phyloP scores from a whole-genome alignment of 2,329 filamentous ascomycete species.

The Monilinia fructigena region DNA sequence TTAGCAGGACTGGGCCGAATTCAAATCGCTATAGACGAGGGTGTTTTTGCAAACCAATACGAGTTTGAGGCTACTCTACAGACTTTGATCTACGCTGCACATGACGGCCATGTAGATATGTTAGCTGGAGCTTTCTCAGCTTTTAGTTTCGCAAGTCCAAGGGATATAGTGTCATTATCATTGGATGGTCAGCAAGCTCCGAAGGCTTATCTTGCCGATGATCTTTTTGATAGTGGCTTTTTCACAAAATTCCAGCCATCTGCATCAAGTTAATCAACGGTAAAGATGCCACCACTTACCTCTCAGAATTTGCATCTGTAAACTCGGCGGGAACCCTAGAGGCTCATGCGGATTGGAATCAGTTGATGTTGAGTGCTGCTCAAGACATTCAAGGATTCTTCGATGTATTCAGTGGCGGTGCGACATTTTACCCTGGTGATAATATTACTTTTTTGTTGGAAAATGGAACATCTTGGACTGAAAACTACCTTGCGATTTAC shows the following conservation, averaged over 20 bases:
- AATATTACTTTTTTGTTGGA: slow-evolving; percentile 41
- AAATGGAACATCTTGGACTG: slow-evolving; percentile 41
- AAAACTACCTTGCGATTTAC: slow-evolving; percentile 40
- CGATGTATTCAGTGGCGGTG: slow-evolving; percentile 38
- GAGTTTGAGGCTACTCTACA: slow-evolving; percentile 56
- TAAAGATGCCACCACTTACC: slow-evolving; percentile 47
- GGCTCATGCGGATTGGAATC: slow-evolving; percentile 43
- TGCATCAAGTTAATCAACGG: slow-evolving; percentile 56
- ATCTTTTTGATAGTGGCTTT: slow-evolving; percentile 40
- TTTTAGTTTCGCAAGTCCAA: slow-evolving; percentile 50
- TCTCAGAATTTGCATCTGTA: slow-evolving; percentile 46
- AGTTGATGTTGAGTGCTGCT: slow-evolving; percentile 32
- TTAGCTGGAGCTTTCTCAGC: slow-evolving; percentile 50
- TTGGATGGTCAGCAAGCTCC: slow-evolving; percentile 49
- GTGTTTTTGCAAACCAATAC: slow-evolving; percentile 51
- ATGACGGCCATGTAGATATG: slow-evolving; percentile 63
- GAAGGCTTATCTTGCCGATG: slow-evolving; percentile 38
- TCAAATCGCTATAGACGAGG: slow-evolving; percentile 42
- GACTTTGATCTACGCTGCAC: slow-evolving; percentile 49
- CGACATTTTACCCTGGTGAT: slow-evolving; percentile 43
- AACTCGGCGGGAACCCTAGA: slow-evolving; percentile 40
- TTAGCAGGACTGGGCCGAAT: slow-evolving; percentile 47
- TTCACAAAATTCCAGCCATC: slow-evolving; percentile 39
- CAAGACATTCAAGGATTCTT: slow-evolving; percentile 40
- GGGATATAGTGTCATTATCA: slow-evolving; percentile 58